These are phyloP conservation scores for Hyphodiscus sp. DNA, from an alignment of 2,329 filamentous ascomycete species.

Conservation along the genomic window DNA sequence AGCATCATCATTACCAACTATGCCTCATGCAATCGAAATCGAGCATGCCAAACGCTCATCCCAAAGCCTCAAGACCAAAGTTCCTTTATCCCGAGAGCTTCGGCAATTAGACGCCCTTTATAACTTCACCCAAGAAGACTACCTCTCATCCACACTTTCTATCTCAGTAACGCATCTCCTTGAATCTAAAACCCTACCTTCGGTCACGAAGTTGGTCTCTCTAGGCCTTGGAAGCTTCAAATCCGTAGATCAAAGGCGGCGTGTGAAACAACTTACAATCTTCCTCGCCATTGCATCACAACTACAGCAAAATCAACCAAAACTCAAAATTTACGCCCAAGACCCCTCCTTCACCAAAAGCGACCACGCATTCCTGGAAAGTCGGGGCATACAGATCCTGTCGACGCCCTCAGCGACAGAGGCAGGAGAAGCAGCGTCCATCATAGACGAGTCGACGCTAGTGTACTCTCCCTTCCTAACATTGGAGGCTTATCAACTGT, in stretches of 20 bases:
- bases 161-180: conserved; percentile 6
- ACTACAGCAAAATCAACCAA: conserved; percentile 1
- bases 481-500: conserved; percentile 13
- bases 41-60: background rate
- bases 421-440: conserved; percentile 22
- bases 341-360: conserved; percentile 28
- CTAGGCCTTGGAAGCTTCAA: conserved; percentile 13
- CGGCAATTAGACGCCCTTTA: conserved; percentile 11
- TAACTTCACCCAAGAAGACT: conserved; percentile 1
- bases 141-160: conserved; percentile 6
- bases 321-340: conserved; percentile 25
- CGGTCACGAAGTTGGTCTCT: conserved; percentile 10
- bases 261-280: conserved; percentile 28
- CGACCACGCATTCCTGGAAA: conserved; percentile 24
- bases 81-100: conserved; percentile 7
- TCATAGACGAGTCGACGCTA: conserved; percentile 22
- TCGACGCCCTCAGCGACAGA: conserved; percentile 24
- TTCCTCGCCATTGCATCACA: conserved; percentile 21
- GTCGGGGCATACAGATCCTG: conserved; percentile 20
- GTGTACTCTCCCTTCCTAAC: conserved; percentile 27
- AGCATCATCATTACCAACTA: background rate
- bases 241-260: conserved; percentile 21
- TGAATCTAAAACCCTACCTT: conserved; percentile 5
- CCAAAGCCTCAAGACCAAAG: conserved; percentile 6
- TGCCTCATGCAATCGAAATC: conserved; percentile 9